Percentiles rank a stretch among this genome's conserved stretches.
Evolutionary conservation across 2,329 filamentous ascomycete genomes (phyloP).

Genomic region (Calonectria honghensis): DNA sequence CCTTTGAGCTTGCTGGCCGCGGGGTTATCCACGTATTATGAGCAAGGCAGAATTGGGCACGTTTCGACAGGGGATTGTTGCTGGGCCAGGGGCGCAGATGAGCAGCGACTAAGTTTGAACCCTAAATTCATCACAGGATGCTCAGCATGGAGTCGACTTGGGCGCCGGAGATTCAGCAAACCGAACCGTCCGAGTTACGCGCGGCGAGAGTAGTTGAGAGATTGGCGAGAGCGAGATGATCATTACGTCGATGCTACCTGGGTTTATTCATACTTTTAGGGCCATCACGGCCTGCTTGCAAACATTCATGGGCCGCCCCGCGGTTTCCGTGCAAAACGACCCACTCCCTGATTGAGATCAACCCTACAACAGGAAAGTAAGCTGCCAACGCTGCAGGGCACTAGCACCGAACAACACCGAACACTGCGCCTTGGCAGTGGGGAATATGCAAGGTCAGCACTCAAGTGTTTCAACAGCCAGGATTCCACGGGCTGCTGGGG

Average conservation of each 20-base stretch:
- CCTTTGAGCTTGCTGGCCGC: neutral
- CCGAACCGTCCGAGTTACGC: neutral
- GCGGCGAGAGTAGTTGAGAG: neutral
- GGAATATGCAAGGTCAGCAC: constrained; percentile 26
- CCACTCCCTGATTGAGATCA: constrained; percentile 13
- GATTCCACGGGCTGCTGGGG: constrained; percentile 7
- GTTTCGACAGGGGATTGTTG: constrained; percentile 13
- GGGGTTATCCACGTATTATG: constrained; percentile 1
- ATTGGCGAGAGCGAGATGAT: neutral
- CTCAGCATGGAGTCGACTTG: neutral
- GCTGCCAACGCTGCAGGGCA: constrained; percentile 1
- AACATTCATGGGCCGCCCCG: neutral
- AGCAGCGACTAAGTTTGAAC: constrained; percentile 15
- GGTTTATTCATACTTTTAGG: neutral
- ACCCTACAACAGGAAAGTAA: neutral
- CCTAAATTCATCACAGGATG: constrained; percentile 16
- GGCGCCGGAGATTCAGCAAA: neutral
- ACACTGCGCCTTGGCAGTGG: constrained; percentile 18
- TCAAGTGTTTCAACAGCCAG: constrained; percentile 12
- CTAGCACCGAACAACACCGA: neutral
- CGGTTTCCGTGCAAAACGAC: neutral
- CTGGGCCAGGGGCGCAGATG: constrained; percentile 18
- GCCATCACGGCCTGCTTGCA: neutral
- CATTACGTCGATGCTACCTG: neutral
- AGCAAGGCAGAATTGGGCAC: constrained; percentile 16